These are phyloP conservation scores for Pyrenochaeta sp. DNA, from an alignment of 2,329 filamentous ascomycete species.

Conservation along the genomic window DNA sequence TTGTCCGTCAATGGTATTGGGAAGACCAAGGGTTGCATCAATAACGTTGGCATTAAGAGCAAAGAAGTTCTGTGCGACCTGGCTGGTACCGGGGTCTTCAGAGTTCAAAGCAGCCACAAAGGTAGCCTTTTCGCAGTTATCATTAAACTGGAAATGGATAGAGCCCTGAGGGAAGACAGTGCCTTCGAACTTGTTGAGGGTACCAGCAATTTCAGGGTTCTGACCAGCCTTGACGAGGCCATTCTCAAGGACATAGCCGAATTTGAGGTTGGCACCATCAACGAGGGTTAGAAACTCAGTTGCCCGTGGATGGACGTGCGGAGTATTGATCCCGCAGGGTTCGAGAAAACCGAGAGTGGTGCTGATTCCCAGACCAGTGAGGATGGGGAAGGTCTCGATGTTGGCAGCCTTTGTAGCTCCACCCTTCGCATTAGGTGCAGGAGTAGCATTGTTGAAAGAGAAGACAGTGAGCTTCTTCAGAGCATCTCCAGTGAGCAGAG, in stretches of 20 bases:
- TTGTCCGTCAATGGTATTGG: constrained; percentile 40
- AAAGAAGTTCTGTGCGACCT: constrained; percentile 57
- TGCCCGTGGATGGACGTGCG: constrained; percentile 59
- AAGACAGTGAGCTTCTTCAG: constrained; percentile 66
- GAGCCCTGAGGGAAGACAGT: constrained; percentile 58
- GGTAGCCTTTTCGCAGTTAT: constrained; percentile 53
- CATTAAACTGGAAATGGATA: constrained; percentile 61
- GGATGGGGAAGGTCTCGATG: constrained; percentile 51
- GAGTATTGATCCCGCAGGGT: constrained; percentile 59
- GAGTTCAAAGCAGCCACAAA: constrained; percentile 56
- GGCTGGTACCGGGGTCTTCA: constrained; percentile 54
- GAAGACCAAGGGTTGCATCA: constrained; percentile 50
- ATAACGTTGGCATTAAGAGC: constrained; percentile 48
- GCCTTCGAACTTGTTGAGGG: constrained; percentile 53
- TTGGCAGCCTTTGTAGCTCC: constrained; percentile 43
- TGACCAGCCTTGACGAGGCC: constrained; percentile 45
- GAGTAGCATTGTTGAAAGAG: constrained; percentile 59
- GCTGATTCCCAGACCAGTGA: constrained; percentile 49
- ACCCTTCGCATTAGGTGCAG: constrained; percentile 64
- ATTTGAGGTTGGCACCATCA: constrained; percentile 50
- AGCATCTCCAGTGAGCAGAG: constrained; percentile 41
- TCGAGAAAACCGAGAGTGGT: constrained; percentile 51
- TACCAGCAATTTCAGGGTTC: constrained; percentile 51
- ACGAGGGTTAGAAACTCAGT: constrained; percentile 59
- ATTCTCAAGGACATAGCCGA: constrained; percentile 60